phyloP scores from a whole-genome alignment of 257 asterid species.

The Galeopsis tetrahit region DNA sequence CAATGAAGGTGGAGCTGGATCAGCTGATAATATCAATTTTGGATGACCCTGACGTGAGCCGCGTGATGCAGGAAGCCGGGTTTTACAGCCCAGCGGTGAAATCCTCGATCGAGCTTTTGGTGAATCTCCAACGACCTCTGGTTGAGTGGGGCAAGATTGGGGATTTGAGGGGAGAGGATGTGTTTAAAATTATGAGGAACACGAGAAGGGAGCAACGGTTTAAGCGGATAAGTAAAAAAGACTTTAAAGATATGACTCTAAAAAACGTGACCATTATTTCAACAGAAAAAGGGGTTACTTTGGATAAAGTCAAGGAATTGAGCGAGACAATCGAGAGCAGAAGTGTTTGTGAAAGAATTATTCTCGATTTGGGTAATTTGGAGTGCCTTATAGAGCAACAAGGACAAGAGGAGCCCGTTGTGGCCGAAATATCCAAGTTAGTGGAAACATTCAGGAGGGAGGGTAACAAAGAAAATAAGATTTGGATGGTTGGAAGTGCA shows the following conservation, averaged over 20 bases:
- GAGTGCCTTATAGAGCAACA: constrained; percentile 77
- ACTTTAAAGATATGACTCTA: constrained; percentile 43
- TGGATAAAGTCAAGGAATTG: constrained; percentile 48
- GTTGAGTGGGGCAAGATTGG: too few relatives aligned
- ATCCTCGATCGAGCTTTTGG: constrained; percentile 64
- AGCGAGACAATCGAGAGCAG: too few relatives aligned
- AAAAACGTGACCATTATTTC: constrained; percentile 52
- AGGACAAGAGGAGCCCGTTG: constrained; percentile 50
- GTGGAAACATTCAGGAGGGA: constrained; percentile 43
- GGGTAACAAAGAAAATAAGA: constrained; percentile 32
- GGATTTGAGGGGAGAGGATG: too few relatives aligned
- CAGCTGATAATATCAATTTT: too few relatives aligned
- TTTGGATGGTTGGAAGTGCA: constrained; percentile 87
- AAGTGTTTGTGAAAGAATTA: too few relatives aligned
- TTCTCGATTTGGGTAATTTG: constrained; percentile 19
- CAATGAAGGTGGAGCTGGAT: too few relatives aligned
- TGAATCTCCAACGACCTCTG: constrained; percentile 45
- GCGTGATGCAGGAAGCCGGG: constrained; percentile 7
- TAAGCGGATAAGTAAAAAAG: constrained; percentile 48
- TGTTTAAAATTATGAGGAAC: constrained; percentile 30
- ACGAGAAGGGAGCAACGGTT: constrained; percentile 61
- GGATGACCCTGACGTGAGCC: too few relatives aligned
- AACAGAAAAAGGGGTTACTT: constrained; percentile 48
- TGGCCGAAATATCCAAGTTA: constrained; percentile 62
- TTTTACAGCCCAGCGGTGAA: constrained; percentile 72